A percentile compares a stretch with the other conserved stretches of the same genome.
These are phyloP conservation scores for Leishmania major DNA, from an alignment of 208 protist species.

Conservation along the genomic window DNA sequence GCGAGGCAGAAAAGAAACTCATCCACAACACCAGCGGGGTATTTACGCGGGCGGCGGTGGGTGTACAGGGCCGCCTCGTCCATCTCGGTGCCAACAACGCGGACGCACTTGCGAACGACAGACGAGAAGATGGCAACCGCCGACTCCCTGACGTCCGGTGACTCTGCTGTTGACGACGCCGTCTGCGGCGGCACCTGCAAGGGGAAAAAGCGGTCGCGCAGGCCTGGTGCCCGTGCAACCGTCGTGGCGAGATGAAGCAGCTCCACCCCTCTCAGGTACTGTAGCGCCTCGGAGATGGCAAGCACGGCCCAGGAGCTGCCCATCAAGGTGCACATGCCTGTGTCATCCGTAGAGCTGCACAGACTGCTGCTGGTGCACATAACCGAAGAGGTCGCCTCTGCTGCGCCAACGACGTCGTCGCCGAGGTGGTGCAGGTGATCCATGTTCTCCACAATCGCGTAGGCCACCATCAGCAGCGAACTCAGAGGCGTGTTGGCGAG, in stretches of 20 bases:
- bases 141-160: slow-evolving; percentile 8
- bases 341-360: slow-evolving; percentile 11
- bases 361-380: not conserved
- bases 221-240: slow-evolving; percentile 40
- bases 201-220: slow-evolving; percentile 43
- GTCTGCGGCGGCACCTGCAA: not conserved
- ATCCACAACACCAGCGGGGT: slow-evolving; percentile 64
- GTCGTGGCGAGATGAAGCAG: slow-evolving; percentile 72
- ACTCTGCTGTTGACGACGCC: not conserved
- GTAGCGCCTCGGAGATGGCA: slow-evolving; percentile 41
- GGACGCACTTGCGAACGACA: slow-evolving; percentile 63
- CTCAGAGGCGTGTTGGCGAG: slow-evolving; percentile 21
- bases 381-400: not conserved
- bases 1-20: slow-evolving; percentile 69
- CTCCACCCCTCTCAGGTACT: slow-evolving; percentile 47
- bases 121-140: slow-evolving; percentile 25
- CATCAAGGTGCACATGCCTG: slow-evolving; percentile 7
- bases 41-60: slow-evolving; percentile 34
- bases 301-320: slow-evolving; percentile 18
- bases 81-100: slow-evolving; percentile 62
- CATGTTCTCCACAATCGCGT: slow-evolving; percentile 44
- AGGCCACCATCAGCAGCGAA: slow-evolving; percentile 37
- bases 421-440: slow-evolving; percentile 34
- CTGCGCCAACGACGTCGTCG: slow-evolving; percentile 1
- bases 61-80: slow-evolving; percentile 64